Conservation (phyloP, 179 eudicot genomes). For the Silene vulgaris region DNA sequence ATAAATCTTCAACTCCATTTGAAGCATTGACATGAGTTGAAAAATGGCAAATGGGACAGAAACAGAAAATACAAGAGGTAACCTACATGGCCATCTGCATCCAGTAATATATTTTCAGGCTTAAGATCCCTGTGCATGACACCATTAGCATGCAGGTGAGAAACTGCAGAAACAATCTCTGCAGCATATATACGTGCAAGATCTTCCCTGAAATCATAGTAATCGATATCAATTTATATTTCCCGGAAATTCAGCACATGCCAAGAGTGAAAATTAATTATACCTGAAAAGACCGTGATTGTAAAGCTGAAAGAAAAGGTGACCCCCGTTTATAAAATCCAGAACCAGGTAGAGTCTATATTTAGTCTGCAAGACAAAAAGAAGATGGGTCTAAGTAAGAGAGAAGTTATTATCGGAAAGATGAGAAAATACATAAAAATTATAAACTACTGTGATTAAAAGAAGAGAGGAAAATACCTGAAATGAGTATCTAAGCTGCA, state of each 20-base stretch:
- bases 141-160: slow-evolving; percentile 78
- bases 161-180: slow-evolving; percentile 80
- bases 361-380: slow-evolving; percentile 58
- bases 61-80: slow-evolving; percentile 24
- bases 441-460: not conserved
- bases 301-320: slow-evolving; percentile 83
- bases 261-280: not conserved
- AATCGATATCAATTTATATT: not conserved
- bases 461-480: slow-evolving; percentile 42
- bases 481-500: slow-evolving; percentile 89
- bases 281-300: slow-evolving; percentile 90
- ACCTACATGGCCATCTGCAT: slow-evolving; percentile 87
- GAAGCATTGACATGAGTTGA: not conserved
- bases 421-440: not conserved
- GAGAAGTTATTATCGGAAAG: not conserved
- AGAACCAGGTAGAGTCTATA: slow-evolving; percentile 82
- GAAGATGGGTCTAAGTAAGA: slow-evolving; percentile 1
- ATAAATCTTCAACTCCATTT: not conserved
- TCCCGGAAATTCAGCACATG: not conserved
- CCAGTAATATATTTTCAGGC: slow-evolving; percentile 79
- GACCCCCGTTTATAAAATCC: slow-evolving; percentile 88
- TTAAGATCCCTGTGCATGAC: slow-evolving; percentile 85
- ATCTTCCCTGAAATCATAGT: slow-evolving; percentile 60
- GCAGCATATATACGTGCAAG: slow-evolving; percentile 74
- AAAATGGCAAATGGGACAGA: not conserved